Base-by-base conservation (phyloP, 139 green algal species). In the Closterium sp. region DNA sequence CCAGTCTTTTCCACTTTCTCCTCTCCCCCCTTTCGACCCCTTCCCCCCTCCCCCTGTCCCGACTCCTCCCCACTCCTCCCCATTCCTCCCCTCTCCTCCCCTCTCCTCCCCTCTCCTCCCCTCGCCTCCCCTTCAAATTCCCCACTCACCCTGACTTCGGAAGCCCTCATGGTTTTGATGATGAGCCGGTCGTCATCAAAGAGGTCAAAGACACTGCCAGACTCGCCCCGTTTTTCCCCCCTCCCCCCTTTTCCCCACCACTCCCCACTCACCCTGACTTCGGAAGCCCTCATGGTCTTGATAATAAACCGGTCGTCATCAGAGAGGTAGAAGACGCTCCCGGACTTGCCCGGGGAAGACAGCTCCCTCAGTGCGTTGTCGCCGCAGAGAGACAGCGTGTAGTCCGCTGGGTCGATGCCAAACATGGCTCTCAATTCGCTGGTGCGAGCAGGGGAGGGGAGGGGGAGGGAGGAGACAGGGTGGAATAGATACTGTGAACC, bases 321-420 rank as follows among this genome's bases (percentile, higher is more conserved):
- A 1, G 95, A 97, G 28, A 98, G 55, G 91, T 96, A 98, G 93
- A 98, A 98, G 23, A 98, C 92, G 88, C 89, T 95, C 84, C 97
- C 97, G 55, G 91, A 96, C 94, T 99, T 98, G 84, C 97, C 98
- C 0, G 98, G 97, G 16, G 96, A 97, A 23, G 96, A 96, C 84
- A 99, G 95, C 96, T 99, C 96, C 89, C 97, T 94, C 85, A 99
- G 95, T 9, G 97, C 97, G 23, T 95, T 81, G 38, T 97, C 55
- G 0, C 55, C 55, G 9, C 55, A 76, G 1, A 76, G 55, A 28
- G 55, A 76, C 0, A 76, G 55, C 94, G 98, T 96, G 94, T 98
- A 98, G 33, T 97, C 95, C 12, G 69, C 90, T 10, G 95, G 90
- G 88, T 98, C 96, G 19, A 98, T 94, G 7, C 93, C 95, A 84